Base-by-base conservation (phyloP, 225 moss, liverwort and hornwort species). In the Pleurozium schreberi region DNA sequence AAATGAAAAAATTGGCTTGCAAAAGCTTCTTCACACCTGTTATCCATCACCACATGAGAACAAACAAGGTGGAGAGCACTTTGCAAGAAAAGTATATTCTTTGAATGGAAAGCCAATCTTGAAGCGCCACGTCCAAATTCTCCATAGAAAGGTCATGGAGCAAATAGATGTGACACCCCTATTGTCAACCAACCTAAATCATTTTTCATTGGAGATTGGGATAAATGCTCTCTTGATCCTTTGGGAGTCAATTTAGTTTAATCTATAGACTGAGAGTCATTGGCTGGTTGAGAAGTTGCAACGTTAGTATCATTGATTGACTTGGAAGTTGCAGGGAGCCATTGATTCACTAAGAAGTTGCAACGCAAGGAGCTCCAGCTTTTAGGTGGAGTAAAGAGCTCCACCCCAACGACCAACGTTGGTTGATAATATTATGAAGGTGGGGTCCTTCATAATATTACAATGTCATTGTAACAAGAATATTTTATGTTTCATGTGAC, bases 391-490 rank as follows among this genome's bases (percentile, higher is more conserved):
- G 1, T 3, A 17, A 28, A 14, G 13, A 38, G 1, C 5, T 26
- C 12, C 8, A 9, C 8, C 1, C 8, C 22, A n/a, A n/a, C n/a
- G 9, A 18, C 55, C 55, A 14, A 8, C 9, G 1, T 43, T 28
- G 17, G 17, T 47, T 30, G 30, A 30, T 6, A 45, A 47, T 73
- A 6, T 45, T 23, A 4, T 45, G 2, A 52, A 52, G 52, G 52
- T 0, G 1, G 0, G 5, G 28, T 1, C 22, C 14, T 14, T 52
- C 8, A n/a, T n/a, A n/a, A n/a, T n/a, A n/a, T n/a, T 34, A 52
- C 34, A 52, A 22, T 52, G 22, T 36, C 23, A 53, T 23, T 77
- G 23, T 9, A 77, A 77, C 2, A 53, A 53, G 5, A 53, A 53
- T 12, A 14, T 21, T 36, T 23, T 5, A 3, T 36, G 1, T 30